phyloP scores from a whole-genome alignment of 306 rosid genomes.

The Luffa acutangula region DNA sequence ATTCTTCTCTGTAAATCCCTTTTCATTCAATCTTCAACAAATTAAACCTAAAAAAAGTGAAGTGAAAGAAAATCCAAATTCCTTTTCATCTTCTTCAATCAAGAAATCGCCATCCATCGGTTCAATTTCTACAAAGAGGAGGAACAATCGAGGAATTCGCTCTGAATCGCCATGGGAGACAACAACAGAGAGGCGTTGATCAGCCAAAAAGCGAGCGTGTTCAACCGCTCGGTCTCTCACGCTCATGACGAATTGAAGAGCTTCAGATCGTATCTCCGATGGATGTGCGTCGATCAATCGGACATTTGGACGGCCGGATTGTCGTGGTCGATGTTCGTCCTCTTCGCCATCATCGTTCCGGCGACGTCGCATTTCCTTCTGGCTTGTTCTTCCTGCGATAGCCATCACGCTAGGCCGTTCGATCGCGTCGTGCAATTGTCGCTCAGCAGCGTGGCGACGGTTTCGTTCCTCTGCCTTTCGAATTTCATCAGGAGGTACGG shows the following conservation, averaged over 20 bases:
- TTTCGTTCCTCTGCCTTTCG: constrained; percentile 65
- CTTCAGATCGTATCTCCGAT: constrained; percentile 64
- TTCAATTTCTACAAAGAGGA: not conserved
- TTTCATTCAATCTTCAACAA: not conserved
- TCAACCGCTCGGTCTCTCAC: constrained; percentile 35
- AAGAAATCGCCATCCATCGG: not conserved
- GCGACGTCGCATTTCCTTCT: constrained; percentile 50
- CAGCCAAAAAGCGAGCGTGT: not conserved
- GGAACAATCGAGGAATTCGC: not conserved
- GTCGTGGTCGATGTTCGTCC: constrained; percentile 59
- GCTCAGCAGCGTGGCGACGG: constrained; percentile 40
- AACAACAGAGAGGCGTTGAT: constrained; percentile 22
- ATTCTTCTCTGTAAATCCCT: not conserved
- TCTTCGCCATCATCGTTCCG: constrained; percentile 50
- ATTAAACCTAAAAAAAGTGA: not conserved
- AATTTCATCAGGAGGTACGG: constrained; percentile 49
- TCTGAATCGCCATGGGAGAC: constrained; percentile 13
- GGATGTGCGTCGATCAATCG: constrained; percentile 97
- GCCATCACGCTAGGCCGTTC: constrained; percentile 51
- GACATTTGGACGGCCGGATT: constrained; percentile 34
- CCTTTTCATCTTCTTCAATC: not conserved
- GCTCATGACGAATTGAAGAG: constrained; percentile 55
- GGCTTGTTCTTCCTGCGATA: constrained; percentile 56
- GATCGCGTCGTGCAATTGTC: constrained; percentile 68
- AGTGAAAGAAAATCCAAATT: not conserved